These are phyloP conservation scores for Botryotinia narcissicola DNA, from an alignment of 2,329 filamentous ascomycete species.

Conservation along the genomic window DNA sequence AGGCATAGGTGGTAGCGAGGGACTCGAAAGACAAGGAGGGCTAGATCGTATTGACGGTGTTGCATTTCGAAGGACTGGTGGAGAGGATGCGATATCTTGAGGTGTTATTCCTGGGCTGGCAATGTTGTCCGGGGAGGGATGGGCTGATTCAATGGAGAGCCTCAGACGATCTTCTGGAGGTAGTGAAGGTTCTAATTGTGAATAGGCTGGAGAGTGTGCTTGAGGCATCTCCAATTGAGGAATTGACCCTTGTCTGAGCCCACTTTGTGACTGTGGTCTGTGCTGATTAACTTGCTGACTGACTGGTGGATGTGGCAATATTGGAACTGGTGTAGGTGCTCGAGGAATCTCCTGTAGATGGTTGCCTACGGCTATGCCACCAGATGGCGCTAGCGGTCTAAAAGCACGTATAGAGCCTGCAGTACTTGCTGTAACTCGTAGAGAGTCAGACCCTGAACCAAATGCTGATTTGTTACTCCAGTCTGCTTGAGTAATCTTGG, in stretches of 20 bases:
- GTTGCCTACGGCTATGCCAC: constrained; percentile 47
- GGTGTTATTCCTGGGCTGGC: constrained; percentile 64
- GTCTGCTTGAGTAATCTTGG: constrained; percentile 70
- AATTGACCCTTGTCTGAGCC: constrained; percentile 61
- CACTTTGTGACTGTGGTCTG: constrained; percentile 44
- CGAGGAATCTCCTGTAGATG: constrained; percentile 72
- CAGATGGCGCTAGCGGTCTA: constrained; percentile 62
- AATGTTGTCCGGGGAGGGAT: constrained; percentile 48
- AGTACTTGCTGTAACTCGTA: constrained; percentile 87
- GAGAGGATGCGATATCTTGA: constrained; percentile 83
- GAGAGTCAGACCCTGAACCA: constrained; percentile 70
- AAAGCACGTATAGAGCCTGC: constrained; percentile 84
- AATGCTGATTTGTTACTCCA: constrained; percentile 72
- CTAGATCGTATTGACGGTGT: constrained; percentile 71
- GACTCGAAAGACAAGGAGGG: constrained; percentile 67
- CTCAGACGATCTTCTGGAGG: constrained; percentile 37
- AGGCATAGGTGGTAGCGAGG: constrained; percentile 56
- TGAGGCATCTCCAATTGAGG: constrained; percentile 42
- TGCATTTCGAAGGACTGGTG: constrained; percentile 69
- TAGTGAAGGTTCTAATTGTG: constrained; percentile 36
- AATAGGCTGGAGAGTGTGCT: constrained; percentile 44
- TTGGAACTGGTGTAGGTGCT: constrained; percentile 72
- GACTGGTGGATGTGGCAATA: constrained; percentile 32
- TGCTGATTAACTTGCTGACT: constrained; percentile 34
- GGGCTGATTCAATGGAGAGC: constrained; percentile 44